Evolutionary conservation across 106 monocot genomes (phyloP), one percentile per base, ranked within the genome.

Genomic region (Platanthera zijinensis): DNA sequence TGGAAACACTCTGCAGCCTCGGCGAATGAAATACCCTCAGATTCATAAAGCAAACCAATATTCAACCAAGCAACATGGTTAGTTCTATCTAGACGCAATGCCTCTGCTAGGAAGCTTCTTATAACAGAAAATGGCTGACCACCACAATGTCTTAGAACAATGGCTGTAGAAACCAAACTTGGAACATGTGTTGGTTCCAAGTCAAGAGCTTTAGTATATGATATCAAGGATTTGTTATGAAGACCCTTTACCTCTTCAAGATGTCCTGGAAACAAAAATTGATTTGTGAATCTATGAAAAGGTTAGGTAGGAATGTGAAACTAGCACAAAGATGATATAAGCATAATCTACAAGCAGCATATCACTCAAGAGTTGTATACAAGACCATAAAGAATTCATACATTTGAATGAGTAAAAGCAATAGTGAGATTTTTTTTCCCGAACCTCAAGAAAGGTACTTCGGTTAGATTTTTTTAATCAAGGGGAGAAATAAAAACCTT

Each of bases 1-100:
- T 91, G 91, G 82, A 97, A 91, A 81, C 96, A 97, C 62, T 97
- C 96, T 7, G 85, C 86, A 54, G 91, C 96, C 52, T 93, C 96
- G 45, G 79, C 0, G 10, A 74, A 59, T 62, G 84, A 91, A 50
- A 10, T 72, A 68, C 79, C 83, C 72, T 90, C 84, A 48, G 79
- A 75, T 83, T 84, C 75, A 80, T 86, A 85, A 71, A 91, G 81
- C 47, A 87, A 70, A 25, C 91, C 96, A 70, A 97, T 89, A 72
- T 87, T 84, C 75, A 86, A 86, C 96, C 96, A 97, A 51, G 93
- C 91, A 50, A 76, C 45, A 77, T 89, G 83, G 75, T 91, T 91
- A 68, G 87, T 91, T 80, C 87, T 84, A 76, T 97, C 93, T 18
- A 91, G 73, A 62, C 77, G 83, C 74, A 97, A 82, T 19, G 96